Evolutionary conservation across 805 yeast species (phyloP).

Genomic region (Kazachstania martiniae): DNA sequence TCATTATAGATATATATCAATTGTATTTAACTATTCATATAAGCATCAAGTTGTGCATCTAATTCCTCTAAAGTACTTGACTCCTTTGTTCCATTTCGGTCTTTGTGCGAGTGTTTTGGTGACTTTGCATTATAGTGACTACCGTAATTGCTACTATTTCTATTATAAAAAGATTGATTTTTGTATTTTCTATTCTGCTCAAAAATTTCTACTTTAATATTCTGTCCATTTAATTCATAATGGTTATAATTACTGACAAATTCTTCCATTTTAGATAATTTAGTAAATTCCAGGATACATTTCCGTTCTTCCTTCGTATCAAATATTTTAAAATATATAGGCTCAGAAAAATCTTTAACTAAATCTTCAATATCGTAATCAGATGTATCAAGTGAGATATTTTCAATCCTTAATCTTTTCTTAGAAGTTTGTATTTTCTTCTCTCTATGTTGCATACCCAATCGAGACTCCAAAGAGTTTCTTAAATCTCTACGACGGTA

Average conservation of each 20-base stretch:
- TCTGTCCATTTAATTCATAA: conserved; percentile 13
- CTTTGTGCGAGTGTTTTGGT: neutral
- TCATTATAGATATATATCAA: neutral
- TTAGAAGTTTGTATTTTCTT: conserved; percentile 2
- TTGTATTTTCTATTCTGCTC: conserved; percentile 4
- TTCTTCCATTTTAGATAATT: conserved; percentile 11
- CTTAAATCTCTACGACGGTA: conserved; percentile 28
- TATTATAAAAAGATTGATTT: neutral
- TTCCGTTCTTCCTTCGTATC: conserved; percentile 22
- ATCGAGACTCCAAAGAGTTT: conserved; percentile 19
- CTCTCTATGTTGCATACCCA: conserved; percentile 10
- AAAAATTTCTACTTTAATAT: conserved; percentile 16
- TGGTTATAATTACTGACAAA: conserved; percentile 15
- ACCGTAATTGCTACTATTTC: conserved; percentile 3
- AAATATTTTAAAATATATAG: conserved; percentile 14
- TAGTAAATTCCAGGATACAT: conserved; percentile 21
- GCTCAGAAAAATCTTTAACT: conserved; percentile 20
- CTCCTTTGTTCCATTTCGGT: conserved; percentile 1
- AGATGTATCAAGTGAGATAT: conserved; percentile 22
- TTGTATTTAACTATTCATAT: conserved; percentile 16
- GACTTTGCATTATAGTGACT: conserved; percentile 3
- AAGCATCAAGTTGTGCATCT: conserved; percentile 25
- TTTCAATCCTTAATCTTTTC: conserved; percentile 15
- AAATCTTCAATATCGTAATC: conserved; percentile 25
- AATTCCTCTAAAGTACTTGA: conserved; percentile 17